These are phyloP conservation scores for Coprinopsis marcescibilis DNA, from an alignment of 768 basidiomycete species.

Conservation along the genomic window DNA sequence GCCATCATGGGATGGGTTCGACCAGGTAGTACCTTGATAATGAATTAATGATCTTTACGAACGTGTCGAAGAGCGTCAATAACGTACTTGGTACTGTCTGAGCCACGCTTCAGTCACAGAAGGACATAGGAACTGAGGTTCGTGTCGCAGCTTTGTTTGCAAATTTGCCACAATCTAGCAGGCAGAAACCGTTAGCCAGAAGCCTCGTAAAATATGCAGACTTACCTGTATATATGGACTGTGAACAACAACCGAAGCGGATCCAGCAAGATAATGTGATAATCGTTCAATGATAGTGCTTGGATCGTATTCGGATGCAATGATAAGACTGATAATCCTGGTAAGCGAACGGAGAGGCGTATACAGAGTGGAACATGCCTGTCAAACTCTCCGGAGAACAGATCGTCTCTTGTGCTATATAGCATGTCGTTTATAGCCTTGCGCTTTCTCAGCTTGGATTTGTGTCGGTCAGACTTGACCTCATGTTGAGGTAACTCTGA, in stretches of 20 bases:
- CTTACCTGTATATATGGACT: constrained; percentile 73
- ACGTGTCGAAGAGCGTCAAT: not conserved
- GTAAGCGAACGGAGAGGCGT: not conserved
- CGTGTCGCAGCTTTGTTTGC: constrained; percentile 61
- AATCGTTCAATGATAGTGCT: constrained; percentile 72
- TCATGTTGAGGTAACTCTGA: constrained; percentile 52
- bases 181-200: not conserved
- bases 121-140: constrained; percentile 68
- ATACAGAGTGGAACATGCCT: constrained; percentile 42
- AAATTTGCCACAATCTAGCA: constrained; percentile 69
- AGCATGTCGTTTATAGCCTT: constrained; percentile 63
- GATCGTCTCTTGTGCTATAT: constrained; percentile 62
- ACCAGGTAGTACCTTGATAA: constrained; percentile 72
- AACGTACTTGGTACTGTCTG: constrained; percentile 77
- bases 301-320: constrained; percentile 84
- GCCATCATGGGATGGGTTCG: constrained; percentile 95
- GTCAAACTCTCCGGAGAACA: constrained; percentile 86
- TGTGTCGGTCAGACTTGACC: constrained; percentile 69
- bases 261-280: constrained; percentile 75
- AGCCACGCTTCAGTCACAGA: constrained; percentile 83
- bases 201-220: not conserved
- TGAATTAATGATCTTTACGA: not conserved
- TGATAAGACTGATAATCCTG: constrained; percentile 49
- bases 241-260: constrained; percentile 81
- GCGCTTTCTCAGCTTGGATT: constrained; percentile 67